Base-by-base conservation (phyloP, 1,139 yeast species). In the Pichia sp. region DNA sequence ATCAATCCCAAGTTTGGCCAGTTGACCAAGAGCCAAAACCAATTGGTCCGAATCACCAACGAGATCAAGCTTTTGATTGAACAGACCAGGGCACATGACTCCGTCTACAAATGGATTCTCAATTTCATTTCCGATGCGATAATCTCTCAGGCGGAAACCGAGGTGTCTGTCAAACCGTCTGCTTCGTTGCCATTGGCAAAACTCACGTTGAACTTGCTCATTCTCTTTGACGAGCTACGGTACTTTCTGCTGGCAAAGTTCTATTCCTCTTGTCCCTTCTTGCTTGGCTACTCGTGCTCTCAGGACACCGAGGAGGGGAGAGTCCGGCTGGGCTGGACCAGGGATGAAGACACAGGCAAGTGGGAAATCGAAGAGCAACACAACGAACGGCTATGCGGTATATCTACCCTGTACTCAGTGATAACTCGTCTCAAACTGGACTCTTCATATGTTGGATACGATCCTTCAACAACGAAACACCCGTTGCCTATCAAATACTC, bases 1-100 rank as follows among this genome's bases (percentile, higher is more conserved):
- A 81, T 93, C 61, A 90, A 90, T 64, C 95, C 97, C 5, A 87
- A 85, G 64, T 82, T 95, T 61, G 98, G 99, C 11, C 98, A 93
- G 71, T 74, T 95, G 57, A 90, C 97, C 1, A 84, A 84, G 64
- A 84, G 92, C 49, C 70, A 67, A 53, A 54, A 68, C 2, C 97
- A 93, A 64, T 74, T 90, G 50, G 67, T 69, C 1, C 71, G 71
- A 36, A 76, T 90, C 19, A 72, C 77, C 3, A 58, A 64, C 2
- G 90, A 84, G 50, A 73, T 93, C 4, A 64, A 73, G 1, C 70
- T 63, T 4, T 67, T 84, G 38, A 71, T 90, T 11, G 69, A 67
- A 4, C 74, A 77, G 32, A 78, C 87, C 0, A 73, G 75, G 52
- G 52, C 60, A 1, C 70, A 77, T 55, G 77, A 76, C 1, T 66